These are phyloP conservation scores for Aphanomyces stellatus DNA, from an alignment of 352 stramenopile species.

Conservation along the genomic window DNA sequence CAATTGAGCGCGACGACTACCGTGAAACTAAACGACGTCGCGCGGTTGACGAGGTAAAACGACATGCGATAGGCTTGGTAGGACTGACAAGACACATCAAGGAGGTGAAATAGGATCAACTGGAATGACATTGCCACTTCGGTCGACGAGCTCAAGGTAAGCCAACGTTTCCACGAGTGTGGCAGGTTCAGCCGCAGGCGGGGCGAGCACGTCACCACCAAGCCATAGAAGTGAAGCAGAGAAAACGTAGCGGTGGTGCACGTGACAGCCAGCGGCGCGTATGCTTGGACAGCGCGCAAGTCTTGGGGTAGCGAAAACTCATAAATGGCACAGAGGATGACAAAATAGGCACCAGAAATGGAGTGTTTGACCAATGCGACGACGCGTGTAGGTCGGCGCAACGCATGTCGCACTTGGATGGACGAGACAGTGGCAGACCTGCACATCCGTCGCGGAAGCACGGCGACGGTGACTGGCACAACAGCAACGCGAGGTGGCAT, in stretches of 20 bases:
- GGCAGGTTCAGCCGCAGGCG: too few relatives aligned
- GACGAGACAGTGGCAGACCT: too few relatives aligned
- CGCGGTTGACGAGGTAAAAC: background rate
- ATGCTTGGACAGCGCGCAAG: background rate
- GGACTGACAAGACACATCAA: constrained; percentile 4
- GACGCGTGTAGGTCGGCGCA: background rate
- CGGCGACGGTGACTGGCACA: background rate
- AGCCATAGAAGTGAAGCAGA: background rate
- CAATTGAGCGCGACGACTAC: background rate
- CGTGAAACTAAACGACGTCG: background rate
- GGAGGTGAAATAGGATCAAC: background rate
- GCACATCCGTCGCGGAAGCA: background rate
- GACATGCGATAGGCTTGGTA: constrained; percentile 20
- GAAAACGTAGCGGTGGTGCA: background rate
- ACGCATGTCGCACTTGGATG: too few relatives aligned
- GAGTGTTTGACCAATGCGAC: background rate
- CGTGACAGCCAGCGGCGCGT: background rate
- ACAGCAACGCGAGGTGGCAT: too few relatives aligned
- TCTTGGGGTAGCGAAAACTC: background rate
- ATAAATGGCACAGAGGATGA: background rate
- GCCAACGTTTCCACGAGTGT: too few relatives aligned
- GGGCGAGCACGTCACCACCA: background rate
- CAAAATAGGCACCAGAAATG: background rate
- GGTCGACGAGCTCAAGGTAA: too few relatives aligned
- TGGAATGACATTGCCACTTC: background rate